phyloP scores from a whole-genome alignment of 768 basidiomycete genomes.

The Rhodocollybia butyracea region DNA sequence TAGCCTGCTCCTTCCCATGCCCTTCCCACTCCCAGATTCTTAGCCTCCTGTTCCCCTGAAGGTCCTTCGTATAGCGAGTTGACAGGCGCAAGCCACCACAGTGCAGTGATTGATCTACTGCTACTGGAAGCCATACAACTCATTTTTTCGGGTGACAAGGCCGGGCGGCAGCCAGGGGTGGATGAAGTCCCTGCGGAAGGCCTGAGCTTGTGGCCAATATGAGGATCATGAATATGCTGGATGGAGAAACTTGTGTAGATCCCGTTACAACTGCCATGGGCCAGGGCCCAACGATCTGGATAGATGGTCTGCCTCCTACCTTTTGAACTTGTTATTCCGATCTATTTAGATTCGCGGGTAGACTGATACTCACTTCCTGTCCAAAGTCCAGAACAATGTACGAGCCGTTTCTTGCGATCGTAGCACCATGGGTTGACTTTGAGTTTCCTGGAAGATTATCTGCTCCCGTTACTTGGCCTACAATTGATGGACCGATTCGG shows the following conservation, averaged over 20 bases:
- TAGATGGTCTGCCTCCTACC: conserved; percentile 11
- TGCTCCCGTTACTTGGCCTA: conserved; percentile 25
- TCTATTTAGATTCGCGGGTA: conserved; percentile 27
- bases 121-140: background rate
- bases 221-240: background rate
- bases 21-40: too few relatives aligned
- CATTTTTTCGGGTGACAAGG: background rate
- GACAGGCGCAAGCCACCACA: too few relatives aligned
- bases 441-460: conserved; percentile 21
- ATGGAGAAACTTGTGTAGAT: background rate
- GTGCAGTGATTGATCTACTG: background rate
- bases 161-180: background rate
- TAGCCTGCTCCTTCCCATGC: too few relatives aligned
- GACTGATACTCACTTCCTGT: conserved; percentile 32
- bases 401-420: conserved; percentile 25
- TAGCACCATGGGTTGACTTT: conserved; percentile 16
- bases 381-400: conserved; percentile 38
- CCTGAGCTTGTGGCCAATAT: background rate
- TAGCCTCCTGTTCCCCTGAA: too few relatives aligned
- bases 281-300: background rate
- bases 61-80: too few relatives aligned
- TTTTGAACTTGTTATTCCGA: background rate
- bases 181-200: background rate
- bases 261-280: background rate
- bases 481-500: conserved; percentile 23